Evolutionary conservation across 2,329 filamentous ascomycete species (phyloP).

Genomic region (Paecilomyces formosus): DNA sequence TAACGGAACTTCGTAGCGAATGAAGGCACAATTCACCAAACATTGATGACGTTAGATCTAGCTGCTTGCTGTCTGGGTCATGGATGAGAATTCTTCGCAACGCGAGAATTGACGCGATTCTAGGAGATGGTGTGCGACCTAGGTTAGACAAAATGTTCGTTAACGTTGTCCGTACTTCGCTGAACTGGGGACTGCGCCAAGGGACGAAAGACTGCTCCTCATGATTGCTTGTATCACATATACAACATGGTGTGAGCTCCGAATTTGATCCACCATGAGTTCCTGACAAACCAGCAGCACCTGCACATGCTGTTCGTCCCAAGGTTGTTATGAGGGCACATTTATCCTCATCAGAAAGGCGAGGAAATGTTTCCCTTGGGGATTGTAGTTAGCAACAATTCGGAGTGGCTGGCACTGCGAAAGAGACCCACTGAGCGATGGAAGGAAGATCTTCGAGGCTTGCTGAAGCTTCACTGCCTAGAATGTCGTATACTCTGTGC

Average conservation of each 20-base stretch:
- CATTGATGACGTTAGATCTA: slow-evolving; percentile 60
- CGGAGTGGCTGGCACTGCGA: neutral
- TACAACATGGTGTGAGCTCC: slow-evolving; percentile 22
- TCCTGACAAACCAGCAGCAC: slow-evolving; percentile 39
- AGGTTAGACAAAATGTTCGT: slow-evolving; percentile 34
- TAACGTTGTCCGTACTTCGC: slow-evolving; percentile 36
- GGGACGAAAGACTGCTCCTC: slow-evolving; percentile 8
- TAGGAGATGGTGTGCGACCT: slow-evolving; percentile 48
- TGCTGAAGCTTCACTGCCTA: slow-evolving; percentile 26
- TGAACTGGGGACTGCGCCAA: slow-evolving; percentile 14
- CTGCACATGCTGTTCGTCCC: slow-evolving; percentile 51
- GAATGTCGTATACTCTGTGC: slow-evolving; percentile 20
- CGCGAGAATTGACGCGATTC: slow-evolving; percentile 64
- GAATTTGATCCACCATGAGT: slow-evolving; percentile 15
- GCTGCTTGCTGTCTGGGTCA: slow-evolving; percentile 49
- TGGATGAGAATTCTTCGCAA: slow-evolving; percentile 65
- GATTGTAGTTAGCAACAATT: slow-evolving; percentile 4
- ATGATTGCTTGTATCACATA: slow-evolving; percentile 28
- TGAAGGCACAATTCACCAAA: slow-evolving; percentile 76
- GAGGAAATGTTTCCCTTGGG: slow-evolving; percentile 36
- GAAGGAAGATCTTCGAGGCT: slow-evolving; percentile 35
- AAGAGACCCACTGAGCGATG: slow-evolving; percentile 42
- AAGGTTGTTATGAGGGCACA: slow-evolving; percentile 49
- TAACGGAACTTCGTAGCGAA: slow-evolving; percentile 71
- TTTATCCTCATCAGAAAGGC: slow-evolving; percentile 43